These are phyloP conservation scores for Sporisorium reilianum DNA, from an alignment of 1,284 basidiomycete species.

Conservation along the genomic window DNA sequence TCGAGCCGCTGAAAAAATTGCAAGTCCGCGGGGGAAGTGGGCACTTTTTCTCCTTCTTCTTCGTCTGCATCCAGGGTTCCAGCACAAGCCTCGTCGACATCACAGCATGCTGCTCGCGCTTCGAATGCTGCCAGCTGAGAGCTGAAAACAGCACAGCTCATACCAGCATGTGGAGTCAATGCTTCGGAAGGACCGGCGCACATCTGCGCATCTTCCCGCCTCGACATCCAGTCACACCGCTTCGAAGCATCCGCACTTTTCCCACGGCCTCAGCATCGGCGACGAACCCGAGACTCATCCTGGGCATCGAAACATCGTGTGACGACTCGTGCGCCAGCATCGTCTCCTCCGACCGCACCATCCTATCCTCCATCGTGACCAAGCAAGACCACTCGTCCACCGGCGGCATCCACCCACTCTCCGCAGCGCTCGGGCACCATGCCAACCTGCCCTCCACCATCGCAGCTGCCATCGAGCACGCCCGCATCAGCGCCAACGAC, in stretches of 20 bases:
- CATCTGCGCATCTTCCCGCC: not conserved
- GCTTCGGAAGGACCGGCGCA: slow-evolving; percentile 6
- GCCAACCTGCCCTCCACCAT: slow-evolving; percentile 57
- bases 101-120: slow-evolving; percentile 1
- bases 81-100: not conserved
- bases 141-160: not conserved
- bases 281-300: slow-evolving; percentile 31
- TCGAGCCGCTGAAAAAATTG: not conserved
- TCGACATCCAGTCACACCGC: not conserved
- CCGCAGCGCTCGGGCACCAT: slow-evolving; percentile 58
- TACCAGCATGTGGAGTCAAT: slow-evolving; percentile 10
- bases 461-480: slow-evolving; percentile 40
- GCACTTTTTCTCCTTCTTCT: not conserved
- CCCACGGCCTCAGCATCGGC: too few species aligned
- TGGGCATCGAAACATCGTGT: slow-evolving; percentile 67
- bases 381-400: slow-evolving; percentile 64
- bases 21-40: slow-evolving; percentile 5
- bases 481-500: slow-evolving; percentile 21
- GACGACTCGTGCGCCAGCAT: slow-evolving; percentile 67
- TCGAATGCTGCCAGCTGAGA: too few species aligned
- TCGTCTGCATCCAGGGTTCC: not conserved
- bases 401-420: slow-evolving; percentile 62
- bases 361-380: slow-evolving; percentile 59
- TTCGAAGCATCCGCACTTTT: not conserved
- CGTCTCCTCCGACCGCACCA: slow-evolving; percentile 50